Base-by-base conservation (phyloP, 768 basidiomycete species). In the Psilocybe cubensis region DNA sequence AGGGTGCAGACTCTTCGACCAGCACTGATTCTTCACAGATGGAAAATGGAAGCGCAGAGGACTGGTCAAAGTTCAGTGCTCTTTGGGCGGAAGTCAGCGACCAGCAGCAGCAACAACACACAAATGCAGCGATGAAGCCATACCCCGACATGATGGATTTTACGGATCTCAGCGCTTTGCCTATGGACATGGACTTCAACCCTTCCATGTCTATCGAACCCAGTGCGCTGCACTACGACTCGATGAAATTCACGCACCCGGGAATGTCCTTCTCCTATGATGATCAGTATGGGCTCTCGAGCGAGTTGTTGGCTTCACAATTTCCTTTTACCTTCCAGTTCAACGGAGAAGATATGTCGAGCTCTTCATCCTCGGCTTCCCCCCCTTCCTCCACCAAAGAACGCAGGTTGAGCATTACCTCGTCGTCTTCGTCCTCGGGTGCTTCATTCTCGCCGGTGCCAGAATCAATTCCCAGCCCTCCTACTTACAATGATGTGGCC, bases 121-220 rank as follows among this genome's bases (percentile, higher is more conserved):
- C 49, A 25, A 23, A n/a, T 5, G 42, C 23, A 24, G 21, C 57
- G 18, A 54, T 62, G 40, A 80, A 80, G 47, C 58, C 67, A 3
- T 76, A 73, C 61, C 52, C 65, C 56, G 82, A 80, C 41, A 68
- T 74, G 57, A 78, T 79, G 70, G 76, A 78, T 48, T 84, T 74
- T 61, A 63, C 62, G 23, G 61, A 79, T 67, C 59, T 82, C 67
- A 61, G 63, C 56, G 78, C 68, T 58, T 69, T 68, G 23, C 63
- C 70, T 5, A 82, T 87, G 79, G 84, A 86, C 70, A 77, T 89
- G 70, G 86, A 88, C 64, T 84, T 87, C 53, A 75, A 78, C 67
- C 79, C 83, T 3, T 72, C 81, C 18, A 79, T 85, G 63, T 80
- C 82, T 1, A 79, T 91, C 52, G 86, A 91, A 57, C 88, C 90